Conservation (phyloP, 345 rosid genomes). For the Diplotaxis tenuifolia region DNA sequence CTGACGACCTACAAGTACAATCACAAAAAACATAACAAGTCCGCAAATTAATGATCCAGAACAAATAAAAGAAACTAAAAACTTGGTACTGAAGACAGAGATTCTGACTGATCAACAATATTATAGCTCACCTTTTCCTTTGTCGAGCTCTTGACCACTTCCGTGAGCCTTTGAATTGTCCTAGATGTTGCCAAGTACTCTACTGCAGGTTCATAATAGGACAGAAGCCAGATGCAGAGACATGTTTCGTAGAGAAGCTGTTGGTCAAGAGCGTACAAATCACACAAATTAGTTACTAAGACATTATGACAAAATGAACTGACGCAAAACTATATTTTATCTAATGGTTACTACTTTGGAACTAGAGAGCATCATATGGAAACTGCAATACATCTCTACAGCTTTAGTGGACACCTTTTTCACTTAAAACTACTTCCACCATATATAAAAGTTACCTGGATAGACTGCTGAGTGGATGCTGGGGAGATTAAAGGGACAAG, state of each 20-base stretch:
- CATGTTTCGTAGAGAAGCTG: constrained; percentile 98
- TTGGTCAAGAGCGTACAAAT: constrained; percentile 8
- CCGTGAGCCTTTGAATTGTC: constrained; percentile 69
- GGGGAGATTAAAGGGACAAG: constrained; percentile 85
- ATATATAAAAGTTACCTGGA: constrained; percentile 58
- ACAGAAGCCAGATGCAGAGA: constrained; percentile 92
- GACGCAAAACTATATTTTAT: not conserved
- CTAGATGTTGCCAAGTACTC: constrained; percentile 88
- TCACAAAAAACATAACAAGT: constrained; percentile 25
- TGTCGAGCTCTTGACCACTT: constrained; percentile 84
- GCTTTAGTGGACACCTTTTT: not conserved
- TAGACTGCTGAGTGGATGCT: constrained; percentile 95
- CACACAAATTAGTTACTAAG: constrained; percentile 17
- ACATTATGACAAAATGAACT: constrained; percentile 5
- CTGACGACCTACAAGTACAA: constrained; percentile 68
- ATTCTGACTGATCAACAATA: constrained; percentile 12
- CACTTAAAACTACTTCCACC: not conserved
- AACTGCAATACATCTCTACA: constrained; percentile 7
- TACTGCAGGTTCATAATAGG: constrained; percentile 86
- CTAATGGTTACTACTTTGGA: not conserved
- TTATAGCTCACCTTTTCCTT: constrained; percentile 77
- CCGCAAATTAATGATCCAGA: not conserved
- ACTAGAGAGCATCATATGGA: not conserved
- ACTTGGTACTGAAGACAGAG: constrained; percentile 3
- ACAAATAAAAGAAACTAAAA: not conserved